A percentile compares a stretch with the other conserved stretches of the same genome.
phyloP scores from a whole-genome alignment of 2,329 filamentous ascomycete genomes.

The Botryosphaeria dothidea region DNA sequence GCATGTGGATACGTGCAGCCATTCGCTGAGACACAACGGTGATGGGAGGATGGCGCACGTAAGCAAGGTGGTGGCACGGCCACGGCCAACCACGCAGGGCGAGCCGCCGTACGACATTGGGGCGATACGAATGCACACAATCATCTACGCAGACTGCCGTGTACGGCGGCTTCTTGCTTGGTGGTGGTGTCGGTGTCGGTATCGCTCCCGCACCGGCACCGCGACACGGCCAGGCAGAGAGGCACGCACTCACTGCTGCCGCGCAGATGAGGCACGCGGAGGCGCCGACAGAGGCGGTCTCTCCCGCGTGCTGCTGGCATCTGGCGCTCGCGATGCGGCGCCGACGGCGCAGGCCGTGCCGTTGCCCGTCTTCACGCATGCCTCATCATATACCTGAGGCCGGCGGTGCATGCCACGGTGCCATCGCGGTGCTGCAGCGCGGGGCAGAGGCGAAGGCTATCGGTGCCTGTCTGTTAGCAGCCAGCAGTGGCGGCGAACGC shows the following conservation, averaged over 20 bases:
- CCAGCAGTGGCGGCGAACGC: not conserved
- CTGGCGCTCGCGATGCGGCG: not conserved
- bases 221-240: not conserved
- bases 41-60: slow-evolving; percentile 1
- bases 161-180: not conserved
- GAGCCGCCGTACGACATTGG: slow-evolving; percentile 7
- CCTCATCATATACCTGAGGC: slow-evolving; percentile 9
- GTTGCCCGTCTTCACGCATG: not conserved
- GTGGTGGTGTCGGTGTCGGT: not conserved
- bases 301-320: not conserved
- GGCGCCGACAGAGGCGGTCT: slow-evolving; percentile 1
- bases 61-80: slow-evolving; percentile 13
- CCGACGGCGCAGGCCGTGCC: not conserved
- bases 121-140: slow-evolving; percentile 9
- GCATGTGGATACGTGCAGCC: not conserved
- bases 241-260: not conserved
- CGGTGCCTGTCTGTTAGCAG: too few species aligned
- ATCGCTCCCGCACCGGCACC: not conserved
- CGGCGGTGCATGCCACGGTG: not conserved
- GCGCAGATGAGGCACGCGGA: slow-evolving; percentile 8
- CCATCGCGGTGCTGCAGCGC: not conserved
- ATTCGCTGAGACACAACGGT: slow-evolving; percentile 7
- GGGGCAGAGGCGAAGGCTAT: too few species aligned
- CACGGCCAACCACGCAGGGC: slow-evolving; percentile 11
- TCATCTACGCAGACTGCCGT: slow-evolving; percentile 7